Evolutionary conservation across 805 yeast genomes (phyloP).

Genomic region (Candida morakotiae): DNA sequence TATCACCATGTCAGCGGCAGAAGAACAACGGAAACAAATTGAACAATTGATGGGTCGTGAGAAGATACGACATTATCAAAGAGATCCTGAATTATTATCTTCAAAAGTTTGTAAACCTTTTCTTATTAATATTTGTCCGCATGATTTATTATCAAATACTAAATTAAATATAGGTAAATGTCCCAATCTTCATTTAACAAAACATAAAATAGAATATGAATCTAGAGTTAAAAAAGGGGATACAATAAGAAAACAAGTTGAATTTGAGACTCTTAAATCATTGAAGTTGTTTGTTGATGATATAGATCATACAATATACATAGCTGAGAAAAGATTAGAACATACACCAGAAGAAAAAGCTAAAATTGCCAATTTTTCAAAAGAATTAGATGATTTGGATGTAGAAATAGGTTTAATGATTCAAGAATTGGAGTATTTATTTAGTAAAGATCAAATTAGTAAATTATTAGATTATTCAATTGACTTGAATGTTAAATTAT

Average conservation of each 20-base stretch:
- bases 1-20: constrained; percentile 38
- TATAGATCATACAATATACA: constrained; percentile 59
- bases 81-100: constrained; percentile 39
- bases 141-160: constrained; percentile 76
- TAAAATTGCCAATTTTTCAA: constrained; percentile 50
- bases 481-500: constrained; percentile 40
- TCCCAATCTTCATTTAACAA: constrained; percentile 69
- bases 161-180: constrained; percentile 82
- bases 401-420: constrained; percentile 60
- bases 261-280: constrained; percentile 44
- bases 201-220: constrained; percentile 68
- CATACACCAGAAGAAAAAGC: constrained; percentile 72
- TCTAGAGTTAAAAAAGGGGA: constrained; percentile 36
- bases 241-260: constrained; percentile 42
- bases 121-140: constrained; percentile 82
- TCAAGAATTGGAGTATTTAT: constrained; percentile 58
- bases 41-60: constrained; percentile 81
- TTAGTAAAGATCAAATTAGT: constrained; percentile 45
- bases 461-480: constrained; percentile 49
- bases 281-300: constrained; percentile 57
- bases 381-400: constrained; percentile 59
- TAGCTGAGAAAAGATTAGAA: constrained; percentile 61
- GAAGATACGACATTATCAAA: constrained; percentile 23
- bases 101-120: constrained; percentile 71
- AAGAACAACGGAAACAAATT: constrained; percentile 69